Evolutionary conservation across 2,329 filamentous ascomycete species (phyloP).

Genomic region (Huntiella savannae): DNA sequence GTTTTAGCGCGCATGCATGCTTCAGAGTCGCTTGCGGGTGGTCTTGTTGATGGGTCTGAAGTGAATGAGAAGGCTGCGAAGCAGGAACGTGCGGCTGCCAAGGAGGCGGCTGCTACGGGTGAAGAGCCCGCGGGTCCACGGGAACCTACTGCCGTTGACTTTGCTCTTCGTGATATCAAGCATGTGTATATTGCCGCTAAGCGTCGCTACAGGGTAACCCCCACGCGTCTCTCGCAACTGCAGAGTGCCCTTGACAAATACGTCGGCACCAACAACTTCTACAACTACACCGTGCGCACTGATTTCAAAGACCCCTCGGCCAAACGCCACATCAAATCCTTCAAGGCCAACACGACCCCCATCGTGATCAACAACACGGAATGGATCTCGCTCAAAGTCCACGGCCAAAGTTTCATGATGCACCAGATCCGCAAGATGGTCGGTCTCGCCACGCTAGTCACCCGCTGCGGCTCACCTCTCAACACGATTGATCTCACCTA

Average conservation of each 20-base stretch:
- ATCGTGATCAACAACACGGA: constrained; percentile 81
- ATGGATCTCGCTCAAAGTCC: constrained; percentile 89
- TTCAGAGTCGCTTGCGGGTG: constrained; percentile 8
- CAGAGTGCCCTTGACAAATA: constrained; percentile 59
- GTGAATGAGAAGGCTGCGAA: constrained; percentile 14
- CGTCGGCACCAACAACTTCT: constrained; percentile 73
- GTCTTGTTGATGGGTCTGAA: constrained; percentile 7
- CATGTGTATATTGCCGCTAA: constrained; percentile 67
- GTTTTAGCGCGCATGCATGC: constrained; percentile 43
- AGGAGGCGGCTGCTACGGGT: constrained; percentile 13
- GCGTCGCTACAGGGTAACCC: constrained; percentile 63
- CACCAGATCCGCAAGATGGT: constrained; percentile 99
- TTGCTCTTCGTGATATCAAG: constrained; percentile 51
- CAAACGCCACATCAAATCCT: constrained; percentile 83
- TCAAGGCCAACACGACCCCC: constrained; percentile 55
- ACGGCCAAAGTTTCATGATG: constrained; percentile 99
- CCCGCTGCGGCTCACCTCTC: constrained; percentile 63
- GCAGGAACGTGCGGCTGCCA: constrained; percentile 2
- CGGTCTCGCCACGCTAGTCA: constrained; percentile 68
- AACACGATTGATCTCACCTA: constrained; percentile 59
- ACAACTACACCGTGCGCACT: constrained; percentile 96
- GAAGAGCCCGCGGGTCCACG: constrained; percentile 12
- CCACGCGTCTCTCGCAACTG: constrained; percentile 51
- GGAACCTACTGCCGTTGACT: constrained; percentile 32
- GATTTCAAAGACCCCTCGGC: constrained; percentile 60